These are phyloP conservation scores for Marasmius tenuissimus DNA, from an alignment of 1,284 basidiomycete genomes.

Conservation along the genomic window DNA sequence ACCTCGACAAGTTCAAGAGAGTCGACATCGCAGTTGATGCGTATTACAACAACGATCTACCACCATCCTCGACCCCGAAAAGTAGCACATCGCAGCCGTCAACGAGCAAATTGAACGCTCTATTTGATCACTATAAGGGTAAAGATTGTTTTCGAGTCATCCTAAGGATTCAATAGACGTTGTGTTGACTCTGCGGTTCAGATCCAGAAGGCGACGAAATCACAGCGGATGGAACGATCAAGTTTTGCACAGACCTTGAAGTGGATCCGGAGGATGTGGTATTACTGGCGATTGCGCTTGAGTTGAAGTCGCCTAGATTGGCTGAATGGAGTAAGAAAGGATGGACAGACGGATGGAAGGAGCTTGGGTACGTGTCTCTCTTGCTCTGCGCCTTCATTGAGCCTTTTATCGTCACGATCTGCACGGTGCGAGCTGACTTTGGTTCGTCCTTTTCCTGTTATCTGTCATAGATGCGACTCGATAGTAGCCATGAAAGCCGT, in stretches of 20 bases:
- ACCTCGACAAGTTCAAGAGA: conserved; percentile 69
- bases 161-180: not conserved
- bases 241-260: conserved; percentile 65
- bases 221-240: conserved; percentile 73
- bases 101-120: conserved; percentile 54
- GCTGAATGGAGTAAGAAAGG: conserved; percentile 77
- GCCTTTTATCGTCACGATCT: not conserved
- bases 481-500: conserved; percentile 65
- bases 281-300: conserved; percentile 73
- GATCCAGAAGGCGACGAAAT: conserved; percentile 63
- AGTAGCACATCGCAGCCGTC: conserved; percentile 32
- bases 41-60: conserved; percentile 59
- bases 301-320: conserved; percentile 71
- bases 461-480: conserved; percentile 62
- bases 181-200: conserved; percentile 21
- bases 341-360: conserved; percentile 84
- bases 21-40: conserved; percentile 78
- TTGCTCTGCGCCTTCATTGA: not conserved
- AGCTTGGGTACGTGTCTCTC: conserved; percentile 48
- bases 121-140: conserved; percentile 87
- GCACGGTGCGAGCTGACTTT: not conserved
- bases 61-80: conserved; percentile 19
- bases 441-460: not conserved
- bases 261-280: conserved; percentile 78
- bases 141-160: conserved; percentile 13